These are phyloP conservation scores for Claviceps pazoutovae DNA, from an alignment of 2,329 filamentous ascomycete species.

Conservation along the genomic window DNA sequence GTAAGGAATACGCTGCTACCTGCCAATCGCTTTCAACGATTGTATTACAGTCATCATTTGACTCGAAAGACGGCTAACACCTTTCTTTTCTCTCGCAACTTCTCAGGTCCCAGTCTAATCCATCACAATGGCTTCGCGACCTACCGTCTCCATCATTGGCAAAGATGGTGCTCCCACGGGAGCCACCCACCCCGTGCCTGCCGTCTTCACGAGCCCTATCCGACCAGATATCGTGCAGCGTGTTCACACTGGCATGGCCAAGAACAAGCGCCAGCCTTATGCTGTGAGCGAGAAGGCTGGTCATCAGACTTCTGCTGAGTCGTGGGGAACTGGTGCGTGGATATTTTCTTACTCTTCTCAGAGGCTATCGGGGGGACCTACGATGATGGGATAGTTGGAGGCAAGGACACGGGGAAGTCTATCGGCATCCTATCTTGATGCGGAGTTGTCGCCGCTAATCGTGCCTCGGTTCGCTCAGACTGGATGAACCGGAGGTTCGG, in stretches of 20 bases:
- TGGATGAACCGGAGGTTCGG: too few species aligned
- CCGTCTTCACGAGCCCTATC: slow-evolving; percentile 95
- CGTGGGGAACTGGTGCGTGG: slow-evolving; percentile 93
- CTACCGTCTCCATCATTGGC: slow-evolving; percentile 93
- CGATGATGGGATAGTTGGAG: background rate
- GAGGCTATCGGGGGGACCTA: too few species aligned
- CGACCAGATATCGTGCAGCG: slow-evolving; percentile 98
- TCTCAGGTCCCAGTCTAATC: slow-evolving; percentile 15
- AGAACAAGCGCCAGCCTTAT: slow-evolving; percentile 99
- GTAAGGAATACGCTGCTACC: slow-evolving; percentile 15
- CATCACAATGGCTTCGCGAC: slow-evolving; percentile 78
- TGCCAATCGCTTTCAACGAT: background rate
- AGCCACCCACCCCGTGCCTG: slow-evolving; percentile 80
- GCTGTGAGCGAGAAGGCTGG: slow-evolving; percentile 99
- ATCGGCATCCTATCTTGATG: background rate
- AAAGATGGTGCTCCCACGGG: slow-evolving; percentile 88
- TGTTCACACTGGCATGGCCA: slow-evolving; percentile 97
- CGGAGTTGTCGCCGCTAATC: background rate
- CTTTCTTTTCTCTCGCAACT: background rate
- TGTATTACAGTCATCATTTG: too few species aligned
- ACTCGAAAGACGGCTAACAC: background rate
- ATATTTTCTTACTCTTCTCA: too few species aligned
- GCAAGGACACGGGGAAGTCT: background rate
- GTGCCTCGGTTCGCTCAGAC: background rate
- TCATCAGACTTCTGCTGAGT: slow-evolving; percentile 99